These are phyloP conservation scores for Trichoderma erinaceum DNA, from an alignment of 495 filamentous ascomycete species.

Conservation along the genomic window DNA sequence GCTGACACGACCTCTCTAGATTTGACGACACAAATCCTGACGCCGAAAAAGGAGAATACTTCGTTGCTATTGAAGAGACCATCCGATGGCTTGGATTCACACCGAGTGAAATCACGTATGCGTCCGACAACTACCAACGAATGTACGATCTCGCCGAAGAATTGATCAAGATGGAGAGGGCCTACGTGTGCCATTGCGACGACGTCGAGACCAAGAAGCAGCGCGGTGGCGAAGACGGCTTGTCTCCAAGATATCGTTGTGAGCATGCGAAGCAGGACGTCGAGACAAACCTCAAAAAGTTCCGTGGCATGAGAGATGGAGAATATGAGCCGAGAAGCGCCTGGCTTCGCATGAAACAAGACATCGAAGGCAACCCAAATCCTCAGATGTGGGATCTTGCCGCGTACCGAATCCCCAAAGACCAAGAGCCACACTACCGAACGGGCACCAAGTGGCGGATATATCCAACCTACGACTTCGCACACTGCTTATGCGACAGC, in stretches of 20 bases:
- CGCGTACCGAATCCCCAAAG: conserved; percentile 65
- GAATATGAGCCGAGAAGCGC: conserved; percentile 84
- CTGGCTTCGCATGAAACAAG: conserved; percentile 88
- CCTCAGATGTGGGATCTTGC: conserved; percentile 72
- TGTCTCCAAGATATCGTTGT: conserved; percentile 67
- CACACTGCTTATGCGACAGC: conserved; percentile 82
- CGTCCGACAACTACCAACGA: conserved; percentile 73
- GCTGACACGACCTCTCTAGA: conserved; percentile 44
- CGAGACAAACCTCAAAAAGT: conserved; percentile 73
- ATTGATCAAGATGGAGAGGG: conserved; percentile 66
- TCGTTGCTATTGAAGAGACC: conserved; percentile 70
- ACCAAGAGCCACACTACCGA: conserved; percentile 59
- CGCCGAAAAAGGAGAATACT: conserved; percentile 73
- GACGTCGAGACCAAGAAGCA: conserved; percentile 75
- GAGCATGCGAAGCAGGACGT: conserved; percentile 65
- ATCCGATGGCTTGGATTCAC: conserved; percentile 78
- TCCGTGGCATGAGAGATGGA: conserved; percentile 85
- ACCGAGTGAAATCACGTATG: conserved; percentile 71
- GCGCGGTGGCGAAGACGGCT: conserved; percentile 67
- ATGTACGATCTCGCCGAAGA: conserved; percentile 87
- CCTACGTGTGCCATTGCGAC: conserved; percentile 59
- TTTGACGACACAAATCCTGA: conserved; percentile 85
- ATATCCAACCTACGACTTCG: conserved; percentile 89
- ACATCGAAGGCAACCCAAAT: conserved; percentile 48
- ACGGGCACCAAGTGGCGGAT: conserved; percentile 74